Conservation (phyloP, 139 green algal genomes). For the Volvox africanus region DNA sequence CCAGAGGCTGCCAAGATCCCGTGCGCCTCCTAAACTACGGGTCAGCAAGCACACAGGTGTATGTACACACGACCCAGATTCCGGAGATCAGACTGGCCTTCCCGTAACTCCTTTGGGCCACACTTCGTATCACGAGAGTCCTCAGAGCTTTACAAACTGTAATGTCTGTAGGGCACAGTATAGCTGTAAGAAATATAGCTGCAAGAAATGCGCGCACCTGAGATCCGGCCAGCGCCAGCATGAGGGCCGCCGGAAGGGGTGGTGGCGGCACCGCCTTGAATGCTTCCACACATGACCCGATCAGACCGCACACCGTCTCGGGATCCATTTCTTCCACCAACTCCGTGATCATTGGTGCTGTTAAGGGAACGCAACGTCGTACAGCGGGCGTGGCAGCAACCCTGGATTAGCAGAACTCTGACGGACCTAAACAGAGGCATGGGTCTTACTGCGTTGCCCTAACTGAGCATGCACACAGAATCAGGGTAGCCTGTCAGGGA, state of each 20-base stretch:
- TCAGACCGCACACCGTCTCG: constrained; percentile 26
- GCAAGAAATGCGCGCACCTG: neutral
- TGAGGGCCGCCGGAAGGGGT: neutral
- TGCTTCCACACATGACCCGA: constrained; percentile 31
- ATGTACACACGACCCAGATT: too few relatives aligned
- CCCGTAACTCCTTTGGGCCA: too few relatives aligned
- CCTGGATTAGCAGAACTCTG: too few relatives aligned
- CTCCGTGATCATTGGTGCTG: constrained; percentile 38
- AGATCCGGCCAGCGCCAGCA: neutral
- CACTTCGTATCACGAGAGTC: neutral
- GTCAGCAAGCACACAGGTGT: too few relatives aligned
- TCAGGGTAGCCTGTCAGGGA: too few relatives aligned
- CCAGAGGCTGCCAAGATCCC: too few relatives aligned
- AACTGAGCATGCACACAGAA: too few relatives aligned
- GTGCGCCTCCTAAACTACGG: too few relatives aligned
- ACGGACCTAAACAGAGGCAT: too few relatives aligned
- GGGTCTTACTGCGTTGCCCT: too few relatives aligned
- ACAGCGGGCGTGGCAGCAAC: too few relatives aligned
- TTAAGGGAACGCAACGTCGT: neutral
- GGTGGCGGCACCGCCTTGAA: neutral
- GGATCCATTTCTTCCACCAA: constrained; percentile 36
- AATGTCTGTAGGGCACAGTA: neutral
- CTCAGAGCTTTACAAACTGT: neutral
- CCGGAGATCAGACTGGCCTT: too few relatives aligned
- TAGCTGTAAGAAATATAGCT: neutral